Base-by-base conservation (phyloP, 1,139 yeast species). In the Candida tunisiensis region DNA sequence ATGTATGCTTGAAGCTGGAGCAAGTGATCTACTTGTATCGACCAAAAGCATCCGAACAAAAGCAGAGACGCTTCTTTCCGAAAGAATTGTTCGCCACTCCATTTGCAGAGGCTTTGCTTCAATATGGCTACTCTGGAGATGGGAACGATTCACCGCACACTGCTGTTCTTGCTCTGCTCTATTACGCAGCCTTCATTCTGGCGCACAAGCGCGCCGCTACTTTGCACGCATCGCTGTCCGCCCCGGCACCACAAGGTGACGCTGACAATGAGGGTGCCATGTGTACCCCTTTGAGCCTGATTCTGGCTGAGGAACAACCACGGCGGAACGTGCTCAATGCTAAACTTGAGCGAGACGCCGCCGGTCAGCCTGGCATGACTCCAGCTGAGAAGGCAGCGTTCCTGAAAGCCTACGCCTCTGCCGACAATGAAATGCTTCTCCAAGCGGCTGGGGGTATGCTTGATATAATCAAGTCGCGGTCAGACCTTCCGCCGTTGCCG, bases 11-110 rank as follows among this genome's bases (percentile, higher is more conserved):
- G 14, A 35, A 42, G 9, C 38, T 55, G 23, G 62, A 57, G 29
- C 41, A 41, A 25, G 55, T 55, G 35, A 42, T 51, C 16, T 42
- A 51, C 21, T 36, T 53, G 19, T 57, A 49, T 34, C 47, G 56
- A 19, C 62, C 62, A 2, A 35, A 32, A 8, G 29, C 22, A 31
- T 28, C 19, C 8, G 27, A 6, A 19, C 23, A 18, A n/a, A n/a
- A n/a, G n/a, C n/a, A n/a, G n/a, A n/a, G n/a, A n/a, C n/a, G n/a
- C n/a, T n/a, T n/a, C n/a, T n/a, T n/a, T n/a, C n/a, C n/a, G n/a
- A n/a, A n/a, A n/a, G n/a, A n/a, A n/a, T n/a, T n/a, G n/a, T n/a
- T n/a, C n/a, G n/a, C n/a, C n/a, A n/a, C n/a, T n/a, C n/a, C n/a
- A n/a, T n/a, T n/a, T n/a, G n/a, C n/a, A n/a, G n/a, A n/a, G n/a